Evolutionary conservation across 306 rosid species (phyloP), one percentile per base, ranked within the genome.

Genomic region (Rosa rugosa): DNA sequence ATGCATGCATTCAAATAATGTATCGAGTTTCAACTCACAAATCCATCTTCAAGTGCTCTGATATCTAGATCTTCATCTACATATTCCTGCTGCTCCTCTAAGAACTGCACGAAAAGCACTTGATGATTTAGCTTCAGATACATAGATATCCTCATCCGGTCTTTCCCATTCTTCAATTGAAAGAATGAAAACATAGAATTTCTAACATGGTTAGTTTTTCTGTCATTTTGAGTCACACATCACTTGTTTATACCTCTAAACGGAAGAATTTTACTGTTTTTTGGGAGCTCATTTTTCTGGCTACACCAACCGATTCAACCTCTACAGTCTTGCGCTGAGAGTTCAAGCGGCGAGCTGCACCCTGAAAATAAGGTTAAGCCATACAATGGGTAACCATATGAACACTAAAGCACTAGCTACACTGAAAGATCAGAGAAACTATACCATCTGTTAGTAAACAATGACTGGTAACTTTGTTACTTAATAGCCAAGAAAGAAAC

Each of bases 271-370:
- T 88, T 56, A 77, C 42, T 22, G 77, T 78, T 79, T 80, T 82
- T 66, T 84, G 80, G 74, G 88, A 73, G 42, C 56, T 79, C 66
- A 50, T 67, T 64, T 84, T 89, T 74, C 83, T 85, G 72, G 89
- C 84, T 44, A 31, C 80, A 36, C 90, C 92, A 78, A 84, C 83
- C 22, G 92, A 89, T 79, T 89, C 90, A 65, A 86, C 75, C 81
- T 89, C 90, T 67, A 84, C 86, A 38, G 76, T 81, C 83, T 84
- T 86, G n/a, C 53, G 75, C 23, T 80, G 86, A 23, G 80, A 76
- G 86, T 80, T 84, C 75, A 84, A 54, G 69, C 77, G 83, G 11
- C 88, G 87, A 1, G 90, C 85, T 36, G 90, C 90, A 44, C 82
- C 90, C 92, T 89, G 60, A 27, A 11, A 50, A 20, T 64, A 68